Evolutionary conservation across 2,329 filamentous ascomycete genomes (phyloP), one percentile per base, ranked within the genome.

Genomic region (Cladosporium sp.): DNA sequence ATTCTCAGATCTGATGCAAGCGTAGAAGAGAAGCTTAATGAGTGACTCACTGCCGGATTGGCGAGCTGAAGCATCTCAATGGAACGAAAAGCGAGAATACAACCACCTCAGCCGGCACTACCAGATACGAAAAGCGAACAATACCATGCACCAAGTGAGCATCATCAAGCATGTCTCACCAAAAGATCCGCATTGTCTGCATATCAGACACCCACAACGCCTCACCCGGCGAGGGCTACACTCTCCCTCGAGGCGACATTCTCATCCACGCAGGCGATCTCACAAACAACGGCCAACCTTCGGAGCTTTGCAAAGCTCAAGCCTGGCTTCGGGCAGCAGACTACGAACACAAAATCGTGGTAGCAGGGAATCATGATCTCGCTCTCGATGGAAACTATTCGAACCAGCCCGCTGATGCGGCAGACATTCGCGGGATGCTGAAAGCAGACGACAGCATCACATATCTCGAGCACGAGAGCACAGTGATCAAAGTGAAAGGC

Each of bases 171-270:
- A 34, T 14, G 3, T 1, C 22, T 2, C 19, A 9, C 15, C 20
- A 28, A 19, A 79, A 81, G 62, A 86, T 87, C 5, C 82, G 88
- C 61, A 81, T 92, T 59, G 87, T 92, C 55, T 90, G 88, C 74
- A 81, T 92, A 58, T 89, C 88, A 3, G 89, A 92, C 73, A 92
- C 88, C 1, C 88, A 92, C 73, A 89, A 89, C 69, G 80, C 80
- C 58, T 75, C 76, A 4, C 81, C 82, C 14, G 69, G 69, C 12
- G 72, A 78, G 61, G 77, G 77, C 64, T 78, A 83, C 65, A 86
- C 84, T 65, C 79, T 91, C 1, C 88, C 89, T 0, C 80, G 80
- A 20, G 89, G 88, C 40, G 88, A 92, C 69, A 83, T 92, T 8
- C 78, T 92, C 36, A 85, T 92, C 51, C 88, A 91, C 68, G 88